Evolutionary conservation across 768 basidiomycete species (phyloP), one percentile per base, ranked within the genome.

Genomic region (Wakefieldia striispora): DNA sequence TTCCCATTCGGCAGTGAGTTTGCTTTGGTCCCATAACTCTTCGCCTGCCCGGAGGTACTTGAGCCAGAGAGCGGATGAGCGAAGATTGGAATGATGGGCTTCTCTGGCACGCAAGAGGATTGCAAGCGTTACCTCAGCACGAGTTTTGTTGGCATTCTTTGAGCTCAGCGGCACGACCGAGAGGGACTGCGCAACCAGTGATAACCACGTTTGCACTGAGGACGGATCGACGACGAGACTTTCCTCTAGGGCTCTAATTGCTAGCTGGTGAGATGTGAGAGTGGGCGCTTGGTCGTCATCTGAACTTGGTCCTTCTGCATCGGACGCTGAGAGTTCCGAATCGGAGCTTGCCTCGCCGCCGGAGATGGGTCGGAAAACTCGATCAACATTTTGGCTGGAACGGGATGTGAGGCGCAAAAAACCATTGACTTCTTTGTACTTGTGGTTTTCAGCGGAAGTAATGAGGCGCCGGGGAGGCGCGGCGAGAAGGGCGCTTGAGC

Each of bases 11-110:
- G 71, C 70, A 20, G 60, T 46, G 16, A 85, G 58, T 65, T 81
- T 80, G 37, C 71, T 72, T 47, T 73, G 73, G 20, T 76, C 63
- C 88, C 88, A 91, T 16, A 86, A 59, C 51, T 87, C 81, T 66
- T 88, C 86, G 16, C 88, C 88, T 2, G 85, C 81, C 46, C 77
- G 78, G 40, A 93, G 70, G 68, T 87, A 86, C 47, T 75, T 76
- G 26, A 88, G 60, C n/a, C 77, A 75, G 26, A 93, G 70, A 4
- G 61, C 38, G 35, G 70, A 71, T 3, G 84, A 86, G 19, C 55
- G 63, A 3, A 62, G 45, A 59, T 86, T 86, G 24, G 63, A 62
- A 9, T 78, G 72, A 54, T 86, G 75, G 0, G 79, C 78, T 17
- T 72, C 59, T 10, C 90, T 59, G 3, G 91, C 88, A 37, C 85